phyloP scores from a whole-genome alignment of 225 moss, liverwort and hornwort genomes.

The Polytrichum formosum region DNA sequence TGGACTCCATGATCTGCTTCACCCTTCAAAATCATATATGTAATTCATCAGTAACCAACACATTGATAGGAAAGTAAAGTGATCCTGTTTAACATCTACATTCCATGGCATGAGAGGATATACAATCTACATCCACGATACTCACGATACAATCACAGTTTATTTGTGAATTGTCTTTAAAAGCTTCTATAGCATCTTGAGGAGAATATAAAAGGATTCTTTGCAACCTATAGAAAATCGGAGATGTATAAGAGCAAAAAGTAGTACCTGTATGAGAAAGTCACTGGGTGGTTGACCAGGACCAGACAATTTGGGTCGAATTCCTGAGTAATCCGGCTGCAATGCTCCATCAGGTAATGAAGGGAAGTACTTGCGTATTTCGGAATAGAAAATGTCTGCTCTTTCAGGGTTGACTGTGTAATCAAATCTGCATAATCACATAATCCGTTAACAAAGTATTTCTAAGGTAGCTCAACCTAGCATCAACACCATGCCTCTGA shows the following conservation, averaged over 20 bases:
- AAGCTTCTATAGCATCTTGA: too few relatives aligned
- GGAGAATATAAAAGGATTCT: too few relatives aligned
- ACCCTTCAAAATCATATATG: conserved; percentile 56
- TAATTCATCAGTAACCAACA: not conserved
- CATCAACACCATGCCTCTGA: too few relatives aligned
- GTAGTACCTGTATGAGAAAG: conserved; percentile 77
- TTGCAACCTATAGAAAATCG: too few relatives aligned
- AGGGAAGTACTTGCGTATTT: conserved; percentile 82
- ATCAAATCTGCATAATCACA: conserved; percentile 61
- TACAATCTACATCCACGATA: too few relatives aligned
- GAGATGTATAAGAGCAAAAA: too few relatives aligned
- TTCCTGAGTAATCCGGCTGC: conserved; percentile 83
- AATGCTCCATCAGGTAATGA: conserved; percentile 69
- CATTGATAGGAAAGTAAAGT: too few relatives aligned
- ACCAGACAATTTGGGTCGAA: conserved; percentile 83
- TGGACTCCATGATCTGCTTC: conserved; percentile 69
- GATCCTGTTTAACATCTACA: too few relatives aligned
- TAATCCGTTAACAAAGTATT: not conserved
- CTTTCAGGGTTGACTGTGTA: conserved; percentile 67
- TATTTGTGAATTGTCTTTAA: too few relatives aligned
- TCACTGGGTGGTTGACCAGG: conserved; percentile 70
- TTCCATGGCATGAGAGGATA: too few relatives aligned
- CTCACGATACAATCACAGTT: too few relatives aligned
- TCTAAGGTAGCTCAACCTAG: too few relatives aligned
- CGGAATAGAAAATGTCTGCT: conserved; percentile 64